Base-by-base conservation (phyloP, 192 early-diverging fungal species). In the Gaertneriomyces sp. region DNA sequence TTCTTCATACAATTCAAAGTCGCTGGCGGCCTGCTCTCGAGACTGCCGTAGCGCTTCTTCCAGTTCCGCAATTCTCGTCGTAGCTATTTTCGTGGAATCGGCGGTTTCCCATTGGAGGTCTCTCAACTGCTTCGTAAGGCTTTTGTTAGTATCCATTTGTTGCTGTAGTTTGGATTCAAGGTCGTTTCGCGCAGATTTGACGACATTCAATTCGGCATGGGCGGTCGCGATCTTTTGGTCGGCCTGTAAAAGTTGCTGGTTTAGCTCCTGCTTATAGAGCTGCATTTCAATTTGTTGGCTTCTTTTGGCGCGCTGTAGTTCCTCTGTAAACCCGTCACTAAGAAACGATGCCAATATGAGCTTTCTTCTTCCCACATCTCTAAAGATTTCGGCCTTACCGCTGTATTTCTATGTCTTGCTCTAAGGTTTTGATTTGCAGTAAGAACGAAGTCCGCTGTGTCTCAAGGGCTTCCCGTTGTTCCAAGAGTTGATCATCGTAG, bases 51-150 rank as follows among this genome's bases (percentile, higher is more conserved):
- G 19, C 9, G 7, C 7, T 41, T 60, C 57, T 43, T 71, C 63
- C 12, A 71, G 63, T 45, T 71, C 63, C 1, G 45, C 62, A 19
- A 71, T 65, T 10, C 49, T 49, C 5, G 5, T 16, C 5, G 61
- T 25, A 1, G 61, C 12, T 4, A 49, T 45, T 43, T 65, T 65
- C 7, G 44, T 17, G 8, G 70, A 12, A 44, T 71, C 70, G 3
- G 57, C 25, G 8, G 38, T 40, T 38, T 71, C 63, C 70, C 70
- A 71, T 43, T 65, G 43, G 5, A 53, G 42, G 16, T 71, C 43
- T 4, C 51, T 44, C 38, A 71, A 38, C 17, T 60, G 57, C 25
- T 59, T 64, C 5, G 64, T 63, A 11, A 71, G 25, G 25, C 14
- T 62, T 12, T 9, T 38, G 46, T 64, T 71, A 39, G 43, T 44